A percentile compares a stretch with the other conserved stretches of the same genome.
Evolutionary conservation across 2,329 filamentous ascomycete species (phyloP).

Genomic region (Daldinia eschscholtzii): DNA sequence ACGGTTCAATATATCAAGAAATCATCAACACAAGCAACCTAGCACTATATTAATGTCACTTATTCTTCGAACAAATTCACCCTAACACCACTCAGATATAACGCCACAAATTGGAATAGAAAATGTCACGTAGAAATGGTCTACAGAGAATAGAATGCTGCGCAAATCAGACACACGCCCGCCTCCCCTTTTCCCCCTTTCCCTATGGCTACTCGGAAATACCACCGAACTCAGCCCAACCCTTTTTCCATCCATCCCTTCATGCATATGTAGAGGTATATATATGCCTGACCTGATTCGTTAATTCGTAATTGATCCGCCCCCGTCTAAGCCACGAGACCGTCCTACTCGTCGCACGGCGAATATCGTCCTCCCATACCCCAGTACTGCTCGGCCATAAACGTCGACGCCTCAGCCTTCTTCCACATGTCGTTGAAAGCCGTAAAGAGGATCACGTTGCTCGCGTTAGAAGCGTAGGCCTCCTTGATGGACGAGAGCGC

Average conservation of each 20-base stretch:
- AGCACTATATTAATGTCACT: too few species aligned
- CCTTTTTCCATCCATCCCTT: conserved; percentile 17
- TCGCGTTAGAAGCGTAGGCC: conserved; percentile 64
- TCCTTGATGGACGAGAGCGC: conserved; percentile 75
- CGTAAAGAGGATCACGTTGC: conserved; percentile 77
- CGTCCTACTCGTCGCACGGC: conserved; percentile 46
- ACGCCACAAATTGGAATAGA: background rate
- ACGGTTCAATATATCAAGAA: too few species aligned
- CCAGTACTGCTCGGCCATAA: conserved; percentile 82
- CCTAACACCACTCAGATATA: background rate
- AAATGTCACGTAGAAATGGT: conserved; percentile 22
- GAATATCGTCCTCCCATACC: conserved; percentile 65
- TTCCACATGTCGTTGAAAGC: conserved; percentile 88
- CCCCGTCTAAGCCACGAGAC: background rate
- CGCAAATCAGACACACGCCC: conserved; percentile 47
- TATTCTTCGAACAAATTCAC: too few species aligned
- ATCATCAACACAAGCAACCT: too few species aligned
- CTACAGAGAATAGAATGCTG: conserved; percentile 38
- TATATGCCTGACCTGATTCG: conserved; percentile 29
- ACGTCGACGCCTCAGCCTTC: conserved; percentile 69
- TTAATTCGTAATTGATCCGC: conserved; percentile 24
- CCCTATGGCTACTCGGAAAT: conserved; percentile 12
- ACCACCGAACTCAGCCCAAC: conserved; percentile 39
- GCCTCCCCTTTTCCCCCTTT: conserved; percentile 6
- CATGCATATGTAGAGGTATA: too few species aligned